phyloP scores from a whole-genome alignment of 2,329 filamentous ascomycete genomes.

The Cylindrodendrum hubeiense region DNA sequence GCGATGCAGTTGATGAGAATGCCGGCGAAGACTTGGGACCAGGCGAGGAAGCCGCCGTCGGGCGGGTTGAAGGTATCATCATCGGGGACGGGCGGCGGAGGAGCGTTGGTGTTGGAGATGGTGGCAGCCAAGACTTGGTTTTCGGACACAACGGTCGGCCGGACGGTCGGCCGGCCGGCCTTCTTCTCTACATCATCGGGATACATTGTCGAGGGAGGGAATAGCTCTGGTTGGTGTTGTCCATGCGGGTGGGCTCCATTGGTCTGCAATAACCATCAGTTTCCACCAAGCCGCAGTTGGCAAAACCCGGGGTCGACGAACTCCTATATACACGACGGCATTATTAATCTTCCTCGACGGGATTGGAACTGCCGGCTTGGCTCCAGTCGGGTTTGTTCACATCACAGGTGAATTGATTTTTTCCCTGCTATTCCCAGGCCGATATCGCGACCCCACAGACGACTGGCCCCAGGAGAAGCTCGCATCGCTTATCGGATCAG shows the following conservation, averaged over 20 bases:
- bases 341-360: constrained; percentile 14
- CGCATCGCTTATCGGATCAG: constrained; percentile 9
- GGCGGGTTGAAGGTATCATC: constrained; percentile 47
- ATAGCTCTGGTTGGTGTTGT: constrained; percentile 5
- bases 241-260: constrained; percentile 22
- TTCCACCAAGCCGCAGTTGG: not conserved
- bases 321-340: constrained; percentile 34
- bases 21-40: constrained; percentile 63
- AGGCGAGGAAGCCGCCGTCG: constrained; percentile 61
- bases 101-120: constrained; percentile 43
- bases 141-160: no score
- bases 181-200: constrained; percentile 37
- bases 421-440: constrained; percentile 7
- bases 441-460: constrained; percentile 27
- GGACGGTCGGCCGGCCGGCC: constrained; percentile 12
- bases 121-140: constrained; percentile 31
- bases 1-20: constrained; percentile 62
- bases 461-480: not conserved
- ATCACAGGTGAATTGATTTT: constrained; percentile 3
- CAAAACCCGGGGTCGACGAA: constrained; percentile 11
- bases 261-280: constrained; percentile 1
- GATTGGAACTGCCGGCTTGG: constrained; percentile 1
- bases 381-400: not conserved
- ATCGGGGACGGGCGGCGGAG: constrained; percentile 36
- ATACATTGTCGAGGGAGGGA: constrained; percentile 33